phyloP scores from a whole-genome alignment of 305 asterid species.

The Fraxinus dipetala region DNA sequence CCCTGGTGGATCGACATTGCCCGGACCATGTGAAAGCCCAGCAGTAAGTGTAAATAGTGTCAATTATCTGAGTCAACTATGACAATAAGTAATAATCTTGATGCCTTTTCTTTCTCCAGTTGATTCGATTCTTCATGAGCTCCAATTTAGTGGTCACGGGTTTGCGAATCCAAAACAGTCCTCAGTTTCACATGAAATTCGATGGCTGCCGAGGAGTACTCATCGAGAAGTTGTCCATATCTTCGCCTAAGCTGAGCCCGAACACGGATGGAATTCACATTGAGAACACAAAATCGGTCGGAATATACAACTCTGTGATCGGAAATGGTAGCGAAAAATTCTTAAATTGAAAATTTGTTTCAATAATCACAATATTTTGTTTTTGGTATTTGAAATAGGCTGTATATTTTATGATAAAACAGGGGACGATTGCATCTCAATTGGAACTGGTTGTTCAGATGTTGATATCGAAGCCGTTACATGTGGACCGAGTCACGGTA shows the following conservation, averaged over 20 bases:
- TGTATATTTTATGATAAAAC: neutral
- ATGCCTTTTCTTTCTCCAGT: slow-evolving; percentile 35
- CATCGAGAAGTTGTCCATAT: slow-evolving; percentile 61
- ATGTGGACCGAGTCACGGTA: slow-evolving; percentile 98
- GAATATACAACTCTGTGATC: slow-evolving; percentile 74
- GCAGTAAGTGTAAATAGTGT: slow-evolving; percentile 49
- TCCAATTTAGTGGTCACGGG: slow-evolving; percentile 66
- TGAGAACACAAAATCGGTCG: slow-evolving; percentile 69
- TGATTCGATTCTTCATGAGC: slow-evolving; percentile 89
- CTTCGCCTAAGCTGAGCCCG: slow-evolving; percentile 87
- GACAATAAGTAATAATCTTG: neutral
- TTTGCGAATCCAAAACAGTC: slow-evolving; percentile 75
- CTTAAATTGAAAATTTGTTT: neutral
- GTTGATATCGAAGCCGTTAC: slow-evolving; percentile 73
- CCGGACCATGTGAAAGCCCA: slow-evolving; percentile 96
- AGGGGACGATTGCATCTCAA: slow-evolving; percentile 98
- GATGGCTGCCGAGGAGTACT: slow-evolving; percentile 77
- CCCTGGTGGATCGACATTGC: slow-evolving; percentile 81
- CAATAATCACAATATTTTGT: neutral
- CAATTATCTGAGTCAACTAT: neutral
- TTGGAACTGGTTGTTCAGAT: slow-evolving; percentile 78
- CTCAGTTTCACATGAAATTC: slow-evolving; percentile 85
- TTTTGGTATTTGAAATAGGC: neutral
- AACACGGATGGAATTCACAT: slow-evolving; percentile 93
- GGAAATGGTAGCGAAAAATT: slow-evolving; percentile 47